Evolutionary conservation across 345 rosid species (phyloP), one percentile per base, ranked within the genome.

Genomic region (Balakata baccata): DNA sequence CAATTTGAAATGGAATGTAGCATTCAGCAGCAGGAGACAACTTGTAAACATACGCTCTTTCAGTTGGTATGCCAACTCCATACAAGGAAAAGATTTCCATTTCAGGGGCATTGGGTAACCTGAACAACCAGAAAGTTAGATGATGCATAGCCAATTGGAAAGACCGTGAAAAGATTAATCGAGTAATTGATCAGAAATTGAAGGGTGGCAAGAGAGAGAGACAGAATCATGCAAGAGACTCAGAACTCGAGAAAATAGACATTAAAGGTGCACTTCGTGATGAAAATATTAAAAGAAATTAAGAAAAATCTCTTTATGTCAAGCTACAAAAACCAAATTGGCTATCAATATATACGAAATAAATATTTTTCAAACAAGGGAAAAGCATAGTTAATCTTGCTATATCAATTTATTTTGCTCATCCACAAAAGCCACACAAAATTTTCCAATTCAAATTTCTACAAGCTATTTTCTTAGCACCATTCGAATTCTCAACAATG

Each of bases 41-140:
- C 85, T 87, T 86, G 86, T 95, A 95, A 12, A 91, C 78, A 50
- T 92, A 92, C 34, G 98, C 90, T 77, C 99, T 75, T 86, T 95
- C 99, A 0, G 99, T 95, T 45, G 92, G 99, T 78, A 92, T 85
- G 68, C 99, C 99, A 50, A 90, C 97, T 68, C 97, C 99, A 13
- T 95, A 95, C 81, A 95, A 58, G 25, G 99, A 89, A 81, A 77
- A 90, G 56, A 95, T 87, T 79, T 95, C 99, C 96, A 92, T 91
- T 22, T 89, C 97, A 5, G 97, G 94, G 45, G 99, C 98, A 77
- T 88, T 81, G 23, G 98, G 98, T 82, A 95, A 85, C 85, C 99
- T 95, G 85, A 59, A 71, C 72, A 71, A 80, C 22, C 78, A 79
- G 57, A 72, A 78, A 62, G 77, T 79, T 16, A 23, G 6, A 41